Evolutionary conservation across 129 eudicot species (phyloP).

Genomic region (Escallonia herrerae): DNA sequence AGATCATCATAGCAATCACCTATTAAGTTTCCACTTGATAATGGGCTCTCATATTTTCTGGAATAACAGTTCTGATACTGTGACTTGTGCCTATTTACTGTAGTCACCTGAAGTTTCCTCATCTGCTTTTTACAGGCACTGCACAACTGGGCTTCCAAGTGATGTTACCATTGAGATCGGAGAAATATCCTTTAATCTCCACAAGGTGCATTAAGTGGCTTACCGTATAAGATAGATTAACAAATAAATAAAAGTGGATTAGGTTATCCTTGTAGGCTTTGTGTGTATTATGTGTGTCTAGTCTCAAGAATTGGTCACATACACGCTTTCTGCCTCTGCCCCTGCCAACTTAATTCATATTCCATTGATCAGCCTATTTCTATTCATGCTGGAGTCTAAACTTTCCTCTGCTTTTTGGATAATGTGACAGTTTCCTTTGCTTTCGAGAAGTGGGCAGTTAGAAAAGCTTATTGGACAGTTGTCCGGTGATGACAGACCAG

Average conservation of each 20-base stretch:
- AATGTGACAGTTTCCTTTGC: conserved; percentile 62
- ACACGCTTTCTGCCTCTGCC: neutral
- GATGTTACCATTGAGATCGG: conserved; percentile 75
- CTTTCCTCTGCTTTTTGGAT: neutral
- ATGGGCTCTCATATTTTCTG: neutral
- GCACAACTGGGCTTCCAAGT: conserved; percentile 75
- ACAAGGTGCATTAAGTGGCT: conserved; percentile 43
- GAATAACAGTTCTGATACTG: neutral
- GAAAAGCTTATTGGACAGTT: conserved; percentile 49
- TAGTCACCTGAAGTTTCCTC: conserved; percentile 1
- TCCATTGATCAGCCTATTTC: neutral
- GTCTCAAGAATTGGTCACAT: neutral
- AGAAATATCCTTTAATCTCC: conserved; percentile 69
- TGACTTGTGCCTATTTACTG: neutral
- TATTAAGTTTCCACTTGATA: neutral
- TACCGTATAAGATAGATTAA: neutral
- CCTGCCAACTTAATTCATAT: neutral
- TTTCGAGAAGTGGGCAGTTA: conserved; percentile 69
- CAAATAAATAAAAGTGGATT: too few relatives aligned
- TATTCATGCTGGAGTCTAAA: neutral
- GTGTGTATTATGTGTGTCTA: neutral
- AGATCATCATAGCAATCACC: too few relatives aligned
- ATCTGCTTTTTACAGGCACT: conserved; percentile 48
- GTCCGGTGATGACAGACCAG: conserved; percentile 31
- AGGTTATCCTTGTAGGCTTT: too few relatives aligned